Base-by-base conservation (phyloP, 306 rosid species). In the Vigna mungo region DNA sequence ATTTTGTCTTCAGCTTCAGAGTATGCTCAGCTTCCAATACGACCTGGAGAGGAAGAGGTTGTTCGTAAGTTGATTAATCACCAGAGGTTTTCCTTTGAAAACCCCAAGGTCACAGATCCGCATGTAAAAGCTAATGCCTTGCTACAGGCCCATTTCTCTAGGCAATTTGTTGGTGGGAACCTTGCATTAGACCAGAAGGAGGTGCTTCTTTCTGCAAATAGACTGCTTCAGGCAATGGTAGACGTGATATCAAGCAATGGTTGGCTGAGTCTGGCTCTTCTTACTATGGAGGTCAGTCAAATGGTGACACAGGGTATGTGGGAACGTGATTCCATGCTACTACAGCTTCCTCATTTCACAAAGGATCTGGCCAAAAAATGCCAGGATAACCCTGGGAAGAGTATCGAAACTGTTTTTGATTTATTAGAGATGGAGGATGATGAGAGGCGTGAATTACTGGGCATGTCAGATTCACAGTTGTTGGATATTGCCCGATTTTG, bases 301-400 rank as follows among this genome's bases (percentile, higher is more conserved):
- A 90, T 94, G 98, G 92, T 94, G 69, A 94, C 96, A 11, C 98
- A 94, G 73, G 96, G 95, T 46, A 83, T 92, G 88, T 94, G 96
- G 98, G 95, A 90, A 58, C 86, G 93, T n/a, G 98, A 94, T 79
- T 88, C 97, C 25, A 89, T 90, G 96, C 91, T 94, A 44, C 83
- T 90, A 27, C 98, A 94, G 79, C 91, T 94, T 64, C 98, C 98
- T 70, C 97, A 89, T 84, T 92, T 94, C 84, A 90, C 96, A 23
- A 90, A 88, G 86, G 98, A 95, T 53, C 60, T 95, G 84, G 97
- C 97, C 5, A 92, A 80, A 87, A 89, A 77, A 83, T 90, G 93
- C 81, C 90, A 84, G 75, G 97, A 92, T 59, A 85, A 83, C 82
- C 87, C 89, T 4, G 90, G 92, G 80, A 89, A 77, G 85, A 85